Evolutionary conservation across 441 rosid species (phyloP).

Genomic region (Erodium trifolium): DNA sequence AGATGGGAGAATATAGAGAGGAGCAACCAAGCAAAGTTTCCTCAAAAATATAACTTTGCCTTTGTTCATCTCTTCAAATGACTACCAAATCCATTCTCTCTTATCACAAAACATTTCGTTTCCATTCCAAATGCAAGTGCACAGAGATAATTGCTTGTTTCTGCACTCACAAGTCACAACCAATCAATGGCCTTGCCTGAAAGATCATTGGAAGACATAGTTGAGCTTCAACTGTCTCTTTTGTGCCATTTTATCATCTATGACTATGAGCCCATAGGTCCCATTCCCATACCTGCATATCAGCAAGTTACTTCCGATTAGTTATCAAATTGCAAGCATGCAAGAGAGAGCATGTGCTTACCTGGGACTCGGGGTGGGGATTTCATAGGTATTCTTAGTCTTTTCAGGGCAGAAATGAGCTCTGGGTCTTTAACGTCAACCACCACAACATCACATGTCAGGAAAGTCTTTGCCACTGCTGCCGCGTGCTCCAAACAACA

Average conservation of each 20-base stretch:
- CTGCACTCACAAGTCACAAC: neutral
- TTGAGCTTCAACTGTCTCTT: constrained; percentile 5
- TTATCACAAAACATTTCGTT: no score
- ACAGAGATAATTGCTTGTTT: constrained; percentile 4
- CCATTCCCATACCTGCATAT: constrained; percentile 1
- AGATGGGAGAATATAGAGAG: no score
- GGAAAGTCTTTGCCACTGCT: constrained; percentile 73
- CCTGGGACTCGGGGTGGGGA: constrained; percentile 20
- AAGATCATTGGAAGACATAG: constrained; percentile 3
- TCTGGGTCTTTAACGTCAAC: constrained; percentile 52
- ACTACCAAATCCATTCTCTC: no score
- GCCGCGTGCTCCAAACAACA: constrained; percentile 89
- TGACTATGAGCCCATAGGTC: neutral
- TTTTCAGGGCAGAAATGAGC: constrained; percentile 27
- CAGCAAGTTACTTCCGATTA: neutral
- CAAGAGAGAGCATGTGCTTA: neutral
- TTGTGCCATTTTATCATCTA: neutral
- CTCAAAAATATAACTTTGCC: no score
- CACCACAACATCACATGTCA: constrained; percentile 67
- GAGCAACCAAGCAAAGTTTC: no score
- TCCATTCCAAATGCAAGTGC: neutral
- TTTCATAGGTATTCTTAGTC: constrained; percentile 33
- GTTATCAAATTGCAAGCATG: neutral
- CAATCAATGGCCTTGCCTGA: neutral
- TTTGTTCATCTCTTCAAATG: no score